Evolutionary conservation across 106 monocot species (phyloP), one percentile per base, ranked within the genome.

Genomic region (Triglochin maritima): DNA sequence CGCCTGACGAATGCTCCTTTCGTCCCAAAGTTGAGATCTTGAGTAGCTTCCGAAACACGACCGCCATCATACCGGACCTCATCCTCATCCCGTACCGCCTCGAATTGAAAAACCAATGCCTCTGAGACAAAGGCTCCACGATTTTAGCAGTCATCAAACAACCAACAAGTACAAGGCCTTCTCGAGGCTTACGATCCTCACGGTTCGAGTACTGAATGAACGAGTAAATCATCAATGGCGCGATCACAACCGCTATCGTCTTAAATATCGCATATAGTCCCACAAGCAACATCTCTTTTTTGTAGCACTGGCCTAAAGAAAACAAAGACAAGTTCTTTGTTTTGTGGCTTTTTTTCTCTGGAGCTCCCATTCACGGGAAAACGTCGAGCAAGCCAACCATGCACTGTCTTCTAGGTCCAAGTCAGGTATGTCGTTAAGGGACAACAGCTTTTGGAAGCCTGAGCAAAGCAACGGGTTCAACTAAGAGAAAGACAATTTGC

Each of bases 21-120:
- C 84, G 82, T 8, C 72, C 89, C 7, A 49, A 41, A 44, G 67
- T 83, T 2, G 89, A 87, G 3, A 89, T 71, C 46, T 69, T 82
- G 50, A 89, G 68, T 65, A 89, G 87, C 59, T 94, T 94, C 65
- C 76, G 80, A 77, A 75, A 94, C 16, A 94, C 67, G 41, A 84
- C 86, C 0, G 86, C 89, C 80, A 84, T 84, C 3, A 85, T 65
- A 46, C 81, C 86, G 0, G 94, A 94, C 3, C 94, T 63, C 86
- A 94, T 87, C 58, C 84, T 72, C 86, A 94, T 81, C 4, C 94
- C 94, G 17, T 46, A 70, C 67, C 84, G 72, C 62, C 89, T 82
- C 2, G 89, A 84, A 57, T 74, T 69, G 64, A 94, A 94, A 67
- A 74, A 89, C 84, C 89, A 86, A 69, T 86, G 89, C 78, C 94